Evolutionary conservation across 2,329 filamentous ascomycete genomes (phyloP), one percentile per base, ranked within the genome.

Genomic region (Pleochaeta shiraiana): DNA sequence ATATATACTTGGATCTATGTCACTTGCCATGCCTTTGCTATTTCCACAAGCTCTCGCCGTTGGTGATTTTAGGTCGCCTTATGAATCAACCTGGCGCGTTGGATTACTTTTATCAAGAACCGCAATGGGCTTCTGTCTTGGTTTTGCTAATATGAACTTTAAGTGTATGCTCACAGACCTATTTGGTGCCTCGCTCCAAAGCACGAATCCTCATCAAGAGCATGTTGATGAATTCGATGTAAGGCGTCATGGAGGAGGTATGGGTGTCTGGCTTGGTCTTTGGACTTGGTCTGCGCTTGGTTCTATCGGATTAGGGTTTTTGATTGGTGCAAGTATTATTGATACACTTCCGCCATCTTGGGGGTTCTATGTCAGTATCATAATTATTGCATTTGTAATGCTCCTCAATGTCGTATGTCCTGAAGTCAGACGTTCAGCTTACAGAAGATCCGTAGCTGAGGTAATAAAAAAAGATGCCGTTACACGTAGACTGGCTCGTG

Each of bases 281-380:
- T 90, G 87, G 86, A 84, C 85, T 0, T 91, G 85, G 83, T 88
- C 85, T 71, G 87, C 82, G 73, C 83, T 88, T 69, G 85, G 84
- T 5, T 88, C 86, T 26, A 77, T 90, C 26, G 82, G 83, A 0
- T 71, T 89, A 43, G 87, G 88, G 0, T 91, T 90, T 70, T 75
- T 87, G 65, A 76, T 88, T 45, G 88, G 88, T 3, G 86, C 86
- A 12, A 75, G 79, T 43, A 81, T 90, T 68, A 88, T 90, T 69
- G 81, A 85, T 67, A 74, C 72, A 11, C 73, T 84, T 37, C 79
- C 80, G 63, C 86, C 87, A 1, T 80, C 81, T 1, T 90, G 85
- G 86, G 87, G 87, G 0, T 88, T 91, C 72, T 90, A 89, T 72
- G 75, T 89, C 70, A 83, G 83, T 66, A 83, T 89, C 66, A 79